phyloP scores from a whole-genome alignment of 2,329 filamentous ascomycete species.

The Dactylellina haptotyla region DNA sequence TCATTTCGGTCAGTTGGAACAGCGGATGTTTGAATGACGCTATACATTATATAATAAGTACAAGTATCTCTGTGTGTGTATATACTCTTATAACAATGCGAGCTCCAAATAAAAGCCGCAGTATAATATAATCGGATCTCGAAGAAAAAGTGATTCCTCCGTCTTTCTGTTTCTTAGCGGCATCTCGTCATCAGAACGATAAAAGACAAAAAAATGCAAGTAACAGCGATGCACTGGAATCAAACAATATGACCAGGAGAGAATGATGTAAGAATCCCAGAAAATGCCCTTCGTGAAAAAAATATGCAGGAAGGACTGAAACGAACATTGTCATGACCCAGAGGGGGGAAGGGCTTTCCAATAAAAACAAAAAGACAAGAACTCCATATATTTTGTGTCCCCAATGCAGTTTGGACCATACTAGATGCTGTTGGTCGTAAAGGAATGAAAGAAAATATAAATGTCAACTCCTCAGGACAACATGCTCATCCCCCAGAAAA shows the following conservation, averaged over 20 bases:
- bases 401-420: slow-evolving; percentile 21
- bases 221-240: neutral
- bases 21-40: slow-evolving; percentile 3
- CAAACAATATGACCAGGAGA: neutral
- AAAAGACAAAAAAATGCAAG: neutral
- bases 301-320: slow-evolving; percentile 22
- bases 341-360: no score
- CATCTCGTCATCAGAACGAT: neutral
- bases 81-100: slow-evolving; percentile 17
- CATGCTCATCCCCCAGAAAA: neutral
- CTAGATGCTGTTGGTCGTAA: neutral
- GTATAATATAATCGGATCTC: neutral
- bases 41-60: slow-evolving; percentile 51
- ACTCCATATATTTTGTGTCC: slow-evolving; percentile 45
- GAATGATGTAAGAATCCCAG: neutral
- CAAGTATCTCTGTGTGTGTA: slow-evolving; percentile 32
- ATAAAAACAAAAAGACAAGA: slow-evolving; percentile 16
- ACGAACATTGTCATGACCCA: neutral
- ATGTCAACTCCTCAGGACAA: slow-evolving; percentile 9
- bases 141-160: neutral
- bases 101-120: neutral
- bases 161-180: neutral
- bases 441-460: slow-evolving; percentile 26
- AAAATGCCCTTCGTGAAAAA: slow-evolving; percentile 11
- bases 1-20: neutral